Conservation (phyloP, 371 early-diverging fungal genomes). For the Thermomucor indicae-seudaticae region DNA sequence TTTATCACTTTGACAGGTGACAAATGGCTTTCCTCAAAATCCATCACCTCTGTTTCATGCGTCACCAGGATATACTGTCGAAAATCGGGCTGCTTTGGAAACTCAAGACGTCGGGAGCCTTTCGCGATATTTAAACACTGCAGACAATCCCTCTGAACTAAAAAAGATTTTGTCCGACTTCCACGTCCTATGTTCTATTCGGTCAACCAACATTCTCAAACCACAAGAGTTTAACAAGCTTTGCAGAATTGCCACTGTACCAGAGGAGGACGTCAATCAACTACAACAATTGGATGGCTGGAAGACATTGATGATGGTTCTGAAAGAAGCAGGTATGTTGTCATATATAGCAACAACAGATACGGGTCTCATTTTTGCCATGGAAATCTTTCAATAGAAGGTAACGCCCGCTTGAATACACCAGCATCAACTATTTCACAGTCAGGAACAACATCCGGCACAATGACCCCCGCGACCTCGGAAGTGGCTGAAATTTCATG, state of each 20-base stretch:
- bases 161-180: conserved; percentile 68
- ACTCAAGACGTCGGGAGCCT: conserved; percentile 35
- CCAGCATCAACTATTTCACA: conserved; percentile 12
- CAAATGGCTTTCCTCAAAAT: conserved; percentile 89
- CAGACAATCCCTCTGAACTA: conserved; percentile 31
- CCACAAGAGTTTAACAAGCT: conserved; percentile 54
- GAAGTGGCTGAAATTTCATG: conserved; percentile 67
- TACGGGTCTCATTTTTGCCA: no score
- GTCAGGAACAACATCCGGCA: conserved; percentile 17
- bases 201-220: conserved; percentile 42
- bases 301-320: conserved; percentile 72
- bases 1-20: conserved; percentile 53
- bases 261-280: conserved; percentile 33
- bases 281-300: conserved; percentile 63
- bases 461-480: conserved; percentile 23
- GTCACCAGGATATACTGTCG: conserved; percentile 46
- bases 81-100: conserved; percentile 62
- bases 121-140: conserved; percentile 46
- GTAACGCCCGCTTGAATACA: conserved; percentile 11
- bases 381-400: no score
- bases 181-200: conserved; percentile 74
- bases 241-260: conserved; percentile 48
- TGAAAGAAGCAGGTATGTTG: conserved; percentile 53
- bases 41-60: conserved; percentile 75
- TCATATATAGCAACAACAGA: background rate